Percentiles rank a stretch among this genome's conserved stretches.
These are phyloP conservation scores for Monosporozyma servazzii DNA, from an alignment of 805 yeast genomes.

Conservation along the genomic window DNA sequence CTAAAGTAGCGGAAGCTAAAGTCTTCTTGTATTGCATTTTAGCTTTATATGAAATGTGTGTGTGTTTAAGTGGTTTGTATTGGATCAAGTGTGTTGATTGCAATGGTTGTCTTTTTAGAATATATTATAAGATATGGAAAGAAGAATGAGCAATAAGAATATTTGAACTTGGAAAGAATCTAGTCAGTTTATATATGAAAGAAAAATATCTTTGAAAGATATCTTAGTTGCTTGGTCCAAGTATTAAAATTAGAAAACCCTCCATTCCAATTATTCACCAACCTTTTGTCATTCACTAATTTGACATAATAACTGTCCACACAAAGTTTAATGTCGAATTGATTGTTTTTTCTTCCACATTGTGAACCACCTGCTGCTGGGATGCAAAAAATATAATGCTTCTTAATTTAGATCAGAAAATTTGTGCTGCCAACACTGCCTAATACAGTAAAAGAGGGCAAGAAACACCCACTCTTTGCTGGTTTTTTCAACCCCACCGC, in stretches of 20 bases:
- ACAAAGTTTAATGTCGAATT: too few relatives aligned
- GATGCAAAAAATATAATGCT: too few relatives aligned
- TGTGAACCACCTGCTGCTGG: too few relatives aligned
- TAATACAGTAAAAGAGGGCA: neutral
- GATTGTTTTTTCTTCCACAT: too few relatives aligned
- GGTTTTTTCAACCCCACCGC: neutral
- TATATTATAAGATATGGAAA: neutral
- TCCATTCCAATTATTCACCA: neutral
- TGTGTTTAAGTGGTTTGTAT: neutral
- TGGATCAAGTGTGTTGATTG: neutral
- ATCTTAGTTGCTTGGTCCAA: too few relatives aligned
- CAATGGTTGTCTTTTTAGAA: neutral
- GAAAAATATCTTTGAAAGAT: too few relatives aligned
- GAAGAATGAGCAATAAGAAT: neutral
- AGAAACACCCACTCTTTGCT: too few relatives aligned
- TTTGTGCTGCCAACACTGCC: neutral
- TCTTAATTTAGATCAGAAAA: neutral
- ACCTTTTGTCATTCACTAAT: too few relatives aligned
- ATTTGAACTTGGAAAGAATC: neutral
- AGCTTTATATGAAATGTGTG: neutral
- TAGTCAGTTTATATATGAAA: neutral
- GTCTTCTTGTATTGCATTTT: slow-evolving; percentile 39
- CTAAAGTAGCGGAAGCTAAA: slow-evolving; percentile 35
- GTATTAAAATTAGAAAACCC: neutral
- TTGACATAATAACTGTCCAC: too few relatives aligned